Conservation (phyloP, 1,284 basidiomycete genomes). For the Heterobasidion irregulare region DNA sequence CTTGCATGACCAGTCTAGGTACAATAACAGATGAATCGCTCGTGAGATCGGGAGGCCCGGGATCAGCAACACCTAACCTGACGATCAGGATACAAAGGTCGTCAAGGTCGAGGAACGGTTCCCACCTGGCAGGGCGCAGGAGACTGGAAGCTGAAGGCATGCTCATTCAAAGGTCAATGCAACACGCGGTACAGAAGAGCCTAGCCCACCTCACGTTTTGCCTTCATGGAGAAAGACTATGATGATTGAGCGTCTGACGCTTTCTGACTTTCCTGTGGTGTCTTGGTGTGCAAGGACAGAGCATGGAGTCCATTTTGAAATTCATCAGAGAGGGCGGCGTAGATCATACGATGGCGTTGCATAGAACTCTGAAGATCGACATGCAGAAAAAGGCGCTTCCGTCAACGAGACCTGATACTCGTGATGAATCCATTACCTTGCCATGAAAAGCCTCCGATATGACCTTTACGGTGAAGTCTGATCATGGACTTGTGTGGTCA, state of each 20-base stretch:
- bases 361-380: slow-evolving; percentile 46
- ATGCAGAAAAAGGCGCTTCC: neutral
- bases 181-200: neutral
- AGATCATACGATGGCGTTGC: slow-evolving; percentile 73
- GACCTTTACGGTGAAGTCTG: slow-evolving; percentile 70
- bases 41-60: too few relatives aligned
- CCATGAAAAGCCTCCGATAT: slow-evolving; percentile 64
- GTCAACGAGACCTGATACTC: neutral
- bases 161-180: neutral
- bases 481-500: neutral
- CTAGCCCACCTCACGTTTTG: neutral
- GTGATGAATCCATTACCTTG: slow-evolving; percentile 43
- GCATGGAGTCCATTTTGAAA: slow-evolving; percentile 64
- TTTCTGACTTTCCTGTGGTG: slow-evolving; percentile 36
- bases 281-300: slow-evolving; percentile 67
- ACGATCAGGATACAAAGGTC: neutral
- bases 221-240: neutral
- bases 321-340: slow-evolving; percentile 61
- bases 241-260: neutral
- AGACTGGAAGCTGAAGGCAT: too few relatives aligned
- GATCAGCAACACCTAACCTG: neutral
- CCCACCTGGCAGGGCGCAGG: neutral
- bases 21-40: neutral
- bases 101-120: neutral
- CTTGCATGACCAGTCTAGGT: neutral